Percentiles rank a stretch among this genome's conserved stretches.
phyloP scores from a whole-genome alignment of 108 stramenopile species.

The Skeletonema costatum region DNA sequence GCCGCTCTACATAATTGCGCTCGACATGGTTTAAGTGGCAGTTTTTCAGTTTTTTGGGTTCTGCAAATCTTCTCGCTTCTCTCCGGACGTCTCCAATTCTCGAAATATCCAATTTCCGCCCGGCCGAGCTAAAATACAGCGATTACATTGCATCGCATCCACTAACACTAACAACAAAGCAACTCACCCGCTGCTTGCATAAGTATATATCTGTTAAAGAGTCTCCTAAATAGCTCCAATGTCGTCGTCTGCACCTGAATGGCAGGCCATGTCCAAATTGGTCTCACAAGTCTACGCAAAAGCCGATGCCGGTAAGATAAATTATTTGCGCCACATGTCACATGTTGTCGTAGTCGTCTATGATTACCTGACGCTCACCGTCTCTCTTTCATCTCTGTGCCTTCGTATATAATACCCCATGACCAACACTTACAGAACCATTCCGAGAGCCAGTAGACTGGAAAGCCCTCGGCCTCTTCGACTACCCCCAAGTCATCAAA shows the following conservation, averaged over 20 bases:
- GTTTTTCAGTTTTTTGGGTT: too few relatives aligned
- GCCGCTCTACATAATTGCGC: too few relatives aligned
- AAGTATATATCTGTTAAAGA: neutral
- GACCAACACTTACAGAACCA: slow-evolving; percentile 55
- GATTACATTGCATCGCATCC: neutral
- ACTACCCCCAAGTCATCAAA: slow-evolving; percentile 94
- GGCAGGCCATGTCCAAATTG: slow-evolving; percentile 68
- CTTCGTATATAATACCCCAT: neutral
- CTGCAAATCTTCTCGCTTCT: neutral
- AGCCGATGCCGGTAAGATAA: slow-evolving; percentile 71
- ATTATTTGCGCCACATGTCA: neutral
- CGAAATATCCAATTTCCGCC: neutral
- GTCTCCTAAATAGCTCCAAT: neutral
- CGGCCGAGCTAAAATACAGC: neutral
- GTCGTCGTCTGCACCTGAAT: slow-evolving; percentile 17
- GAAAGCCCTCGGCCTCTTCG: slow-evolving; percentile 88
- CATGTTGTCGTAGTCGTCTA: neutral
- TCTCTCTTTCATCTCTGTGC: neutral
- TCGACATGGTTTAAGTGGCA: too few relatives aligned
- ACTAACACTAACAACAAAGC: neutral
- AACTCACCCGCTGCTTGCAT: neutral
- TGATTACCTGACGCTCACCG: neutral
- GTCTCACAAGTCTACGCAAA: slow-evolving; percentile 66
- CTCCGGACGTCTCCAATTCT: neutral
- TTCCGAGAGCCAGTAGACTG: slow-evolving; percentile 97